phyloP scores from a whole-genome alignment of 352 stramenopile genomes.

The Phytophthora rubi region DNA sequence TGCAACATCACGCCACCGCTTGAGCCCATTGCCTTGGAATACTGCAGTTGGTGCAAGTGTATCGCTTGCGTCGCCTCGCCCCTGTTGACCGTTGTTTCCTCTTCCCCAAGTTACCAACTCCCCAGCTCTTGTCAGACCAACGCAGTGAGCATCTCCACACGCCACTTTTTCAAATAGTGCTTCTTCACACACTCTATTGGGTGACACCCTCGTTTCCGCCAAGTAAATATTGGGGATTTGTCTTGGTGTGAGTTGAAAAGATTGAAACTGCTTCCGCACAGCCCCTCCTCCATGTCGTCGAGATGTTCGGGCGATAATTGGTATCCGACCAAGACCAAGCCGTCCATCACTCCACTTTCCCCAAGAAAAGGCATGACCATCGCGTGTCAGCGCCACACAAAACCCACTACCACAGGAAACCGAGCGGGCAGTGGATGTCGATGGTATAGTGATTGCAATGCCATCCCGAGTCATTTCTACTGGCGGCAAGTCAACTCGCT shows the following conservation, averaged over 20 bases:
- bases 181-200: not conserved
- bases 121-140: conserved; percentile 61
- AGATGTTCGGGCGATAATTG: conserved; percentile 50
- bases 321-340: conserved; percentile 72
- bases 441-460: not conserved
- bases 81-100: conserved; percentile 82
- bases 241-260: conserved; percentile 57
- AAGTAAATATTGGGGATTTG: conserved; percentile 18
- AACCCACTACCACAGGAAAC: conserved; percentile 84
- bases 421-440: conserved; percentile 17
- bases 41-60: conserved; percentile 33
- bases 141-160: conserved; percentile 83
- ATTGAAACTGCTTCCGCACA: conserved; percentile 63
- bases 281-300: conserved; percentile 38
- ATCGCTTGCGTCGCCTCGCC: conserved; percentile 57
- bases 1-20: conserved; percentile 54
- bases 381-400: conserved; percentile 60
- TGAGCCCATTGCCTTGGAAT: conserved; percentile 12
- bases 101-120: conserved; percentile 80
- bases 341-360: conserved; percentile 77
- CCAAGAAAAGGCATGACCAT: conserved; percentile 80
- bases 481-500: conserved; percentile 38
- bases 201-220: not conserved
- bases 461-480: not conserved
- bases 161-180: conserved; percentile 47